Conservation (phyloP, 2,329 filamentous ascomycete genomes). For the Alternaria sp. region DNA sequence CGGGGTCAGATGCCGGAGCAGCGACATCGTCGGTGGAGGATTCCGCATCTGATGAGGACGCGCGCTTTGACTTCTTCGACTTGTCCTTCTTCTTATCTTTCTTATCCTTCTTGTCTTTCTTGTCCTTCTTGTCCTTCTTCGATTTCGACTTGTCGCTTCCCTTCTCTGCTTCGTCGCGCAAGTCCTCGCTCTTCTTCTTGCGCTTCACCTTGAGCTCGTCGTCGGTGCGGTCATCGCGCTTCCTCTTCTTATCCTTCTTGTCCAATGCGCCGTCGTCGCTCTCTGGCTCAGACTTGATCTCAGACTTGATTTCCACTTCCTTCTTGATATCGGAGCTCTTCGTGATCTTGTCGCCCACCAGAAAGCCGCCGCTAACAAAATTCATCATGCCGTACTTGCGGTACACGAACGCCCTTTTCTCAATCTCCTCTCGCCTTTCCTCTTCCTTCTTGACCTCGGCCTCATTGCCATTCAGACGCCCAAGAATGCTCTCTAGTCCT, state of each 20-base stretch:
- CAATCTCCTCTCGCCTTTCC: slow-evolving; percentile 71
- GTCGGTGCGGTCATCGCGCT: slow-evolving; percentile 43
- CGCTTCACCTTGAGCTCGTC: slow-evolving; percentile 46
- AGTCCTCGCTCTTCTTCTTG: slow-evolving; percentile 49
- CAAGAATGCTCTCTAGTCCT: slow-evolving; percentile 84
- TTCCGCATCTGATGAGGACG: slow-evolving; percentile 31
- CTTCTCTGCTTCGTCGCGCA: slow-evolving; percentile 40
- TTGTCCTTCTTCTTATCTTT: slow-evolving; percentile 44
- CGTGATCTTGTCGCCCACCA: slow-evolving; percentile 67
- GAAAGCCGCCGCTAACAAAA: slow-evolving; percentile 85
- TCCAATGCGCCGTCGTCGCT: slow-evolving; percentile 37
- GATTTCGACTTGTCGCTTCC: slow-evolving; percentile 30
- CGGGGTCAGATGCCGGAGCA: slow-evolving; percentile 25
- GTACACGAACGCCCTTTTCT: slow-evolving; percentile 76
- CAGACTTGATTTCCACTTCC: slow-evolving; percentile 36
- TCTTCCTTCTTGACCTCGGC: slow-evolving; percentile 75
- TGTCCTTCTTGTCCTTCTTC: slow-evolving; percentile 48
- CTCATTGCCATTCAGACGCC: slow-evolving; percentile 88
- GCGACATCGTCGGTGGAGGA: slow-evolving; percentile 28
- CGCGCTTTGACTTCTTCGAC: slow-evolving; percentile 38
- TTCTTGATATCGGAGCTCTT: slow-evolving; percentile 55
- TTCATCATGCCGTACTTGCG: slow-evolving; percentile 80
- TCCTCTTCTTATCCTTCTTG: slow-evolving; percentile 45
- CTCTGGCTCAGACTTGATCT: slow-evolving; percentile 54
- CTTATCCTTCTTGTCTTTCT: slow-evolving; percentile 30